Base-by-base conservation (phyloP, 2,329 filamentous ascomycete species). In the Emergomyces pasteurianus region DNA sequence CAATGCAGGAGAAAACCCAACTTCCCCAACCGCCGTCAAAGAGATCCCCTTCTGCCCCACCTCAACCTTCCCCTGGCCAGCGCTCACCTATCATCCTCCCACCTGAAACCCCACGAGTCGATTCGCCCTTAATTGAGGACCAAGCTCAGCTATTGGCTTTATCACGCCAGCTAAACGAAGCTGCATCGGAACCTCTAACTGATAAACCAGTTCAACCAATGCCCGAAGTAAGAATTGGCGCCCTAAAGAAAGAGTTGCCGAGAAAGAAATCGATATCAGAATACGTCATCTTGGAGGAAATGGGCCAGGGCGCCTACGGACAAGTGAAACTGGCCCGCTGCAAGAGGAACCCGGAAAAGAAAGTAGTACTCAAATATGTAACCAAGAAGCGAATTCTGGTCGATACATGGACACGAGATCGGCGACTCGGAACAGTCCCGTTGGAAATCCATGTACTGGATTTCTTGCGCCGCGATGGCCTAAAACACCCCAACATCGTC, bases 291-390 rank as follows among this genome's bases (percentile, higher is more conserved):
- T 79, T 99, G 14, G 94, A 99, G 75, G 94, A 99, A 63, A 97
- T 99, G 92, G 94, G 94, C 4, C 91, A 96, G 75, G 94, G 94
- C 47, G 94, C 94, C 1, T 99, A 99, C 71, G 94, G 94, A 1
- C 92, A 99, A 75, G 94, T 99, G 62, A 99, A 99, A 73, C 82
- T 99, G 55, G 92, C 89, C 58, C 85, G 92, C 36, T 88, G 94
- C 77, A 95, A 92, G 76, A 85, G 86, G 68, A 84, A 82, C 58
- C 84, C 79, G 28, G 79, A 83, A 58, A 88, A 87, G 72, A 96
- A 95, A 74, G 88, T 95, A 64, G 92, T 99, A 23, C 82, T 99
- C 70, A 99, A 99, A 74, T 99, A 95, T 72, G 94, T 99, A 57
- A 97, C 94, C 5, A 99, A 99, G 77, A 86, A 89, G 62, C 88